Base-by-base conservation (phyloP, 1,139 yeast genomes). In the Pneumocystis jirovecii region DNA sequence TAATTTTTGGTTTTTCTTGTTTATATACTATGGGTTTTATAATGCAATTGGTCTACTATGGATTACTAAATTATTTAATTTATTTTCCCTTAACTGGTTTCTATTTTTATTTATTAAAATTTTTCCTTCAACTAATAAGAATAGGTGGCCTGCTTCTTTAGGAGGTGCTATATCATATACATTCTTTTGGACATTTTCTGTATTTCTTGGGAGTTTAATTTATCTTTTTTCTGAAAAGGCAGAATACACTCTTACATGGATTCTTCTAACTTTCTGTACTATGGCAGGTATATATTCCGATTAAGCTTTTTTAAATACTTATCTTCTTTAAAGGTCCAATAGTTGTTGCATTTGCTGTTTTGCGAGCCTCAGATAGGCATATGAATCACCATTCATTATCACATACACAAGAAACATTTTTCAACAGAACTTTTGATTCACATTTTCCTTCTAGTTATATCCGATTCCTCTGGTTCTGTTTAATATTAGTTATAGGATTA, bases 31-130 rank as follows among this genome's bases (percentile, higher is more conserved):
- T 50, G 68, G 68, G 12, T 63, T 67, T 34, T 67, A 67, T 61
- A 67, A 67, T 45, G 68, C 68, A 10, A 63, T 65, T 15, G 68
- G 68, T 10, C 63, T 67, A 34, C 44, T 67, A 56, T 67, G 68
- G 66, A 66, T 67, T 31, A 67, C 68, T 19, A 67, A 67, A 60
- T 62, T 67, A 8, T 67, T 66, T 64, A 63, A 65, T 57, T 62
- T 67, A 25, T 66, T 64, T 56, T 66, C 68, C 19, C 66, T 67
- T 56, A 67, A 65, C 44, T 67, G 68, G 68, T 64, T 42, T 42
- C 39, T 60, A 50, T 12, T 50, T 21, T 50, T 45, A 17, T 42
- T 50, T 12, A 25, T 21, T 12, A 21, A 12, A 10, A n/a, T 19
- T 12, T 17, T 50, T 12, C 1, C 34, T 1, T 25, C n/a, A 25